These are phyloP conservation scores for Vitis vinifera DNA, from an alignment of 164 flowering plant species.

Conservation along the genomic window DNA sequence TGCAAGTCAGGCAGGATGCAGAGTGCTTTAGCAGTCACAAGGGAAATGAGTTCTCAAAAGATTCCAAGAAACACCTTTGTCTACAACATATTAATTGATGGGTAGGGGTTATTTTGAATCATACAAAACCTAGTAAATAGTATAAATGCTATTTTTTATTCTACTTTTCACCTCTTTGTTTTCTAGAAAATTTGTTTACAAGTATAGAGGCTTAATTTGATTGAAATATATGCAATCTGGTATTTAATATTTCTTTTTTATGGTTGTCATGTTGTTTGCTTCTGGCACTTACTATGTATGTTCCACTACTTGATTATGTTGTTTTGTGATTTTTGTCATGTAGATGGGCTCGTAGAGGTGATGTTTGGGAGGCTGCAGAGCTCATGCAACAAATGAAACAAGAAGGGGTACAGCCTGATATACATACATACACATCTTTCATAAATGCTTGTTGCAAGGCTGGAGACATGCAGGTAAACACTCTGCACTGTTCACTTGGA, in stretches of 20 bases:
- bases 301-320: neutral
- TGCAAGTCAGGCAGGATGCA: slow-evolving; percentile 99
- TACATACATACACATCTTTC: slow-evolving; percentile 93
- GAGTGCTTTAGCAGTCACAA: slow-evolving; percentile 93
- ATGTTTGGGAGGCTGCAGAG: slow-evolving; percentile 99
- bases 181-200: neutral
- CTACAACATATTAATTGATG: slow-evolving; percentile 94
- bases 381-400: slow-evolving; percentile 92
- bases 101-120: slow-evolving; percentile 49
- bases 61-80: slow-evolving; percentile 83
- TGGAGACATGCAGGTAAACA: slow-evolving; percentile 88
- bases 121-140: neutral
- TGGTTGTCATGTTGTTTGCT: neutral
- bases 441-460: slow-evolving; percentile 96
- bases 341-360: slow-evolving; percentile 99
- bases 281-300: neutral
- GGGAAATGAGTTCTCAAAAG: slow-evolving; percentile 79
- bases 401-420: slow-evolving; percentile 84
- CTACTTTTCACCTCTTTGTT: neutral
- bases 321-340: slow-evolving; percentile 10
- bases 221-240: neutral
- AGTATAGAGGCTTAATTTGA: neutral
- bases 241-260: neutral
- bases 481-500: neutral
- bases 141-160: neutral